These are phyloP conservation scores for Pythium dissotocum DNA, from an alignment of 352 stramenopile genomes.

Conservation along the genomic window DNA sequence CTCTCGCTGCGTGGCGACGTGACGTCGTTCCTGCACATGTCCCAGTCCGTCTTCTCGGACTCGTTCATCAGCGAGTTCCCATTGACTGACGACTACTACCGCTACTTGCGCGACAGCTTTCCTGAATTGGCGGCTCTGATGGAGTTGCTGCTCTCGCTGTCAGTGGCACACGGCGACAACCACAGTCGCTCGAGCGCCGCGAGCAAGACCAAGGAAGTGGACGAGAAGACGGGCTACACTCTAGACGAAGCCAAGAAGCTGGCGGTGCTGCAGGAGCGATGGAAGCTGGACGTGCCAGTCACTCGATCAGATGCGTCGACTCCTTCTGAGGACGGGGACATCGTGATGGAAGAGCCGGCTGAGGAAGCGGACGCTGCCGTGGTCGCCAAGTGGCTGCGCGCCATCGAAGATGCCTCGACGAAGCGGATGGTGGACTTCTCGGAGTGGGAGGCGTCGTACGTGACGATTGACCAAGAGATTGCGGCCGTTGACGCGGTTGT, in stretches of 20 bases:
- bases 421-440: constrained; percentile 43
- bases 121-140: constrained; percentile 67
- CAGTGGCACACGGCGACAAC: constrained; percentile 12
- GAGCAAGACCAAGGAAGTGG: neutral
- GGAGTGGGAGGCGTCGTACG: constrained; percentile 15
- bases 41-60: constrained; percentile 46
- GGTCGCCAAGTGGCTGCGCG: constrained; percentile 40
- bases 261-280: constrained; percentile 29
- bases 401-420: constrained; percentile 27
- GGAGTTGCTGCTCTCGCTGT: constrained; percentile 56
- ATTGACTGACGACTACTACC: constrained; percentile 62
- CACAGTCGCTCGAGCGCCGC: neutral
- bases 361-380: neutral
- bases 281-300: constrained; percentile 16
- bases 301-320: neutral
- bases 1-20: constrained; percentile 58
- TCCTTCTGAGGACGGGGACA: neutral
- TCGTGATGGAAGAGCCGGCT: constrained; percentile 2
- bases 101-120: constrained; percentile 65
- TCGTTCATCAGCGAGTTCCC: constrained; percentile 60
- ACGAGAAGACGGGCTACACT: constrained; percentile 22
- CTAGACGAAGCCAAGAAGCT: constrained; percentile 34
- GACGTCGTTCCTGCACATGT: constrained; percentile 67
- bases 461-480: neutral
- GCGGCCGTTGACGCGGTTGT: neutral